Evolutionary conservation across 2,329 filamentous ascomycete species (phyloP), one percentile per base, ranked within the genome.

Genomic region (Claviceps fusiformis): DNA sequence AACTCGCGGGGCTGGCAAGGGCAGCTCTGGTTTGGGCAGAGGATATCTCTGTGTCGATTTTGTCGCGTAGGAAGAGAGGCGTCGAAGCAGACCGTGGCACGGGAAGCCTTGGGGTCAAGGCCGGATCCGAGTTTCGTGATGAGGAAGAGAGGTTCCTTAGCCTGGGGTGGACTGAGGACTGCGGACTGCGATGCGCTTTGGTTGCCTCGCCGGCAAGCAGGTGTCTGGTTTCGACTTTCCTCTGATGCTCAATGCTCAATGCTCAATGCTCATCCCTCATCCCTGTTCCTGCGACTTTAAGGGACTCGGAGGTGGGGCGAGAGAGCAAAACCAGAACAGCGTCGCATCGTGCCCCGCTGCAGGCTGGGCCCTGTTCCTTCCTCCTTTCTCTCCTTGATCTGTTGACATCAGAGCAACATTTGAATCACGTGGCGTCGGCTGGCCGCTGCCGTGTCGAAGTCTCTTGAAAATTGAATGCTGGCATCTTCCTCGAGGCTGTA

Each of bases 241-340:
- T 35, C 29, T 37, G 54, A 55, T 47, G 47, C 19, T 13, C 24
- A 24, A 24, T 24, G 24, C 24, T 24, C 24, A 24, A 55, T 47
- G 47, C 19, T 13, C 24, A 24, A 24, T 24, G 24, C 24, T 24
- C 24, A 24, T 24, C 2, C 24, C 24, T 24, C 39, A 56, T 50
- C 51, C 55, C 45, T 54, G 51, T 50, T 33, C 51, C 49, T 33
- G 53, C 49, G 50, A 54, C 55, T 31, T 50, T 41, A 29, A 19
- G 39, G 43, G 46, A 54, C 45, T 56, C 24, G 31, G 15, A 50
- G 47, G 55, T 56, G 55, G 55, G 43, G 52, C 53, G 29, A 37
- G 6, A 37, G 6, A 43, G 24, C 37, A 44, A 50, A 48, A 19
- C 47, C 5, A 35, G 27, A 50, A 17, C 31, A 37, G 31, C 29